Percentiles rank a stretch among this genome's conserved stretches.
Conservation (phyloP, 75 land plant genomes). For the Picea sitchensis region DNA sequence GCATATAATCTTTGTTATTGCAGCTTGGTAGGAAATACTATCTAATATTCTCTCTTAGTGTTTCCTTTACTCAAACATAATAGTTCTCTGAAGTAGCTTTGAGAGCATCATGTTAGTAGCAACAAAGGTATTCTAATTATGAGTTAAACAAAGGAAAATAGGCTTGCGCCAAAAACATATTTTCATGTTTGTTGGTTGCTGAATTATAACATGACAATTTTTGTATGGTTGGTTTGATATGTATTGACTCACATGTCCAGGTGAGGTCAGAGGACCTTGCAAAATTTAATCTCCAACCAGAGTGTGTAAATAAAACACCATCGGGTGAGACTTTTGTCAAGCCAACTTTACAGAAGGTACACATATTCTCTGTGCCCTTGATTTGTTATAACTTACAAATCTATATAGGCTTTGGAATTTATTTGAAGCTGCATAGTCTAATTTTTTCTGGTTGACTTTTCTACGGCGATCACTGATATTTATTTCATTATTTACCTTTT, state of each 20-base stretch:
- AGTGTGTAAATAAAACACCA: slow-evolving; percentile 79
- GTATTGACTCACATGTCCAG: slow-evolving; percentile 23
- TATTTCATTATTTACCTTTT: slow-evolving; percentile 1
- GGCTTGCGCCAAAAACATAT: background rate
- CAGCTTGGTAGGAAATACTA: slow-evolving; percentile 60
- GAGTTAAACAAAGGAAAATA: background rate
- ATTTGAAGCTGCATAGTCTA: background rate
- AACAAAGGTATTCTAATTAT: background rate
- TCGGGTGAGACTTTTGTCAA: slow-evolving; percentile 96
- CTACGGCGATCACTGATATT: background rate
- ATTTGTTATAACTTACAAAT: background rate
- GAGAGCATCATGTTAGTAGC: background rate
- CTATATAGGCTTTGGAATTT: background rate
- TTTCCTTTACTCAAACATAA: background rate
- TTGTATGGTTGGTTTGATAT: background rate
- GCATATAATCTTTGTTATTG: slow-evolving; percentile 99
- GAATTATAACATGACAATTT: background rate
- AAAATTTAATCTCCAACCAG: slow-evolving; percentile 76
- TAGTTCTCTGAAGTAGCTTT: background rate
- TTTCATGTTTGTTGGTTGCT: background rate
- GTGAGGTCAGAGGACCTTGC: slow-evolving; percentile 75
- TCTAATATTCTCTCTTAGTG: background rate
- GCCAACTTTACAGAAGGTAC: slow-evolving; percentile 81
- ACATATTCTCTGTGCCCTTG: background rate
- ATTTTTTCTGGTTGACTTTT: background rate